phyloP scores from a whole-genome alignment of 768 basidiomycete species.

The Leucocoprinus leucothites region DNA sequence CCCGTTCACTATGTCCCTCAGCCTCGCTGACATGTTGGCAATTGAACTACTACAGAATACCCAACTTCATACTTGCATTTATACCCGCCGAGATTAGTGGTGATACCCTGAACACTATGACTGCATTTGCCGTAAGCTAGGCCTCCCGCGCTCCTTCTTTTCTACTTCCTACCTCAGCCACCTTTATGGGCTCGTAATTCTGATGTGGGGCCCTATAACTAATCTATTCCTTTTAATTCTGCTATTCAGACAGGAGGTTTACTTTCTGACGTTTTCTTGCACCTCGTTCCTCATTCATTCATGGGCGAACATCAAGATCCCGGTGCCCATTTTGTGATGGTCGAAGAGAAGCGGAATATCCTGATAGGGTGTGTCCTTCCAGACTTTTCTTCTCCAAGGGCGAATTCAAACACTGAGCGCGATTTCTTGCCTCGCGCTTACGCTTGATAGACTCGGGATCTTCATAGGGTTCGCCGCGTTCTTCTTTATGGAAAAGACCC shows the following conservation, averaged over 20 bases:
- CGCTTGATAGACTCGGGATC: slow-evolving; percentile 60
- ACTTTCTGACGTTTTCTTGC: slow-evolving; percentile 89
- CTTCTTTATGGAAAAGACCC: slow-evolving; percentile 91
- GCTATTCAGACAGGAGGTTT: slow-evolving; percentile 74
- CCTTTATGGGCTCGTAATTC: not conserved
- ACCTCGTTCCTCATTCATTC: slow-evolving; percentile 89
- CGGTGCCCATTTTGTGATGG: slow-evolving; percentile 75
- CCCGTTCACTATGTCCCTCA: not conserved
- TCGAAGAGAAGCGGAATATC: slow-evolving; percentile 90
- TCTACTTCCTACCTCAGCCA: not conserved
- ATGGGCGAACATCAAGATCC: slow-evolving; percentile 81
- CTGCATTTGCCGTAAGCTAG: slow-evolving; percentile 87
- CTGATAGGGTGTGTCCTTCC: slow-evolving; percentile 65
- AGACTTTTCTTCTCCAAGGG: not conserved
- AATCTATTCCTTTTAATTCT: not conserved
- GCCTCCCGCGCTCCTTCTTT: too few relatives aligned
- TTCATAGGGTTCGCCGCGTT: slow-evolving; percentile 87
- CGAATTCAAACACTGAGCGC: not conserved
- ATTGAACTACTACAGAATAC: slow-evolving; percentile 52
- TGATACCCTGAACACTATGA: slow-evolving; percentile 90
- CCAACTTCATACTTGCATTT: slow-evolving; percentile 93
- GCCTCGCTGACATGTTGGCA: not conserved
- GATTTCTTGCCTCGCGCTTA: not conserved
- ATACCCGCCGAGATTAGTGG: slow-evolving; percentile 86
- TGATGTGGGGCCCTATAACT: slow-evolving; percentile 3